Evolutionary conservation across 1,284 basidiomycete genomes (phyloP), one percentile per base, ranked within the genome.

Genomic region (Wolfiporia cocos): DNA sequence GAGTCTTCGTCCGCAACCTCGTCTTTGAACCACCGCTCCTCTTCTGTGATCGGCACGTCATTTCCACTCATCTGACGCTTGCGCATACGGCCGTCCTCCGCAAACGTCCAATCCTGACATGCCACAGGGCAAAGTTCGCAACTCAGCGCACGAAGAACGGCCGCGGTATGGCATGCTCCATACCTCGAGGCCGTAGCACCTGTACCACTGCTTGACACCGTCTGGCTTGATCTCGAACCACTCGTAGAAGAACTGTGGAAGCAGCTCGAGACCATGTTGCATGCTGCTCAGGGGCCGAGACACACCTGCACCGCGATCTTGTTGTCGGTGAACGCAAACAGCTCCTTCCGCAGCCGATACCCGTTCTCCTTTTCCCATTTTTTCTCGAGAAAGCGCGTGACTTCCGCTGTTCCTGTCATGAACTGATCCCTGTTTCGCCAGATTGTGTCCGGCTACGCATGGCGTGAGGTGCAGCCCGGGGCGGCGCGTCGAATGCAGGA

Each of bases 351-450:
- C 34, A 79, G 60, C 33, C 67, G 61, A 51, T 58, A 59, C 17
- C 56, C 58, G 43, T 66, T 59, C 56, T 81, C 78, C 48, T 64
- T 70, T 39, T 62, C 53, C 78, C 78, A 83, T 49, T 81, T 83
- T 46, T 63, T 59, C 9, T 59, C 65, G 41, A 82, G 55, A 57
- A 81, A 79, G 36, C 61, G 51, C 44, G 69, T 62, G 35, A 81
- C 72, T 38, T 68, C 67, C 3, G 63, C 63, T 24, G 66, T 66
- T 0, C 78, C 79, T 21, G 53, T 51, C 44, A 74, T 53, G 57
- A 82, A 83, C 14, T 57, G 43, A 50, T 71, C 71, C 30, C 80
- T 64, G 59, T 83, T 83, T 20, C 80, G 65, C 79, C 78, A 81
- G 51, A 74, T 62, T 3, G 68, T 73, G 53, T 78, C 71, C 15